These are phyloP conservation scores for Periconia sp. DNA, from an alignment of 2,329 filamentous ascomycete species.

Conservation along the genomic window DNA sequence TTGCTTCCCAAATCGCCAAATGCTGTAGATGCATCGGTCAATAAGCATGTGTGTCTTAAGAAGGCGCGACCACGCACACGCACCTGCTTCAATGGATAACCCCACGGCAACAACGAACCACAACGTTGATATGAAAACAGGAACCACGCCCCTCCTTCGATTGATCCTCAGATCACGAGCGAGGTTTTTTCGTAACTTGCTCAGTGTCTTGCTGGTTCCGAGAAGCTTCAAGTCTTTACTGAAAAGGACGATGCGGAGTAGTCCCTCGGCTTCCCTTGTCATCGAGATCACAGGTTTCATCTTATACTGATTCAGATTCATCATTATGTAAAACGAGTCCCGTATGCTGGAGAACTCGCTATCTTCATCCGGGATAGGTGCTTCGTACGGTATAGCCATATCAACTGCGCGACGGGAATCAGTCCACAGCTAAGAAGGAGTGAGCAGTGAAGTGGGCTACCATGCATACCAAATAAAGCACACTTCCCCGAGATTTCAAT, in stretches of 20 bases:
- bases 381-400: conserved; percentile 31
- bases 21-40: conserved; percentile 8
- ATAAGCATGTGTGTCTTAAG: background rate
- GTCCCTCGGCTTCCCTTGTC: conserved; percentile 35
- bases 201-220: conserved; percentile 21
- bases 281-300: conserved; percentile 26
- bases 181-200: conserved; percentile 30
- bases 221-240: conserved; percentile 36
- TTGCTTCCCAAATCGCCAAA: conserved; percentile 40
- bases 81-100: conserved; percentile 29
- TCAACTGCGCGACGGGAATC: conserved; percentile 19
- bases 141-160: conserved; percentile 42
- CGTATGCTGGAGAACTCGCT: conserved; percentile 38
- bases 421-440: background rate
- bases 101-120: conserved; percentile 43
- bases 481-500: conserved; percentile 38
- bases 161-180: conserved; percentile 42
- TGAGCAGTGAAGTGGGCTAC: background rate
- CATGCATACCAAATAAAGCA: conserved; percentile 17
- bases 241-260: conserved; percentile 43
- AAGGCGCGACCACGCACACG: too few species aligned
- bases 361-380: conserved; percentile 11
- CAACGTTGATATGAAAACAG: conserved; percentile 41
- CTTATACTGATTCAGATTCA: conserved; percentile 48
- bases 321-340: conserved; percentile 47